These are phyloP conservation scores for Yamadazyma takamatsuzukensis DNA, from an alignment of 805 yeast species.

Conservation along the genomic window DNA sequence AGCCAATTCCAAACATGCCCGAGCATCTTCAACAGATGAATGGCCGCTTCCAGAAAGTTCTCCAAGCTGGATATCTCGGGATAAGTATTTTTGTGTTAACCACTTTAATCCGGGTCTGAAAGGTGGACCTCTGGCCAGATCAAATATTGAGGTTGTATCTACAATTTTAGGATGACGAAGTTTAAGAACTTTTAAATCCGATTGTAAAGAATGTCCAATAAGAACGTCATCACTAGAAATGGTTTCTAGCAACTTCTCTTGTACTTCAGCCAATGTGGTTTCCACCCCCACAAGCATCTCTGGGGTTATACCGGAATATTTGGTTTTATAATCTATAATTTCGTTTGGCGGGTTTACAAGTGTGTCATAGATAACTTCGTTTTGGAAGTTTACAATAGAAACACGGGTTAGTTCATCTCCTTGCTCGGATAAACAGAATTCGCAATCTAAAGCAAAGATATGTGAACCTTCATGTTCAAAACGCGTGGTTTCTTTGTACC, in stretches of 20 bases:
- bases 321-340: conserved; percentile 77
- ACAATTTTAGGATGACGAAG: conserved; percentile 70
- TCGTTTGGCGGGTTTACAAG: conserved; percentile 73
- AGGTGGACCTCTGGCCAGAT: conserved; percentile 83
- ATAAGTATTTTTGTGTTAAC: conserved; percentile 56
- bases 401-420: conserved; percentile 75
- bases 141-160: conserved; percentile 75
- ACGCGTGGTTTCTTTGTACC: conserved; percentile 33
- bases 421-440: conserved; percentile 68
- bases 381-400: conserved; percentile 65
- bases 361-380: conserved; percentile 61
- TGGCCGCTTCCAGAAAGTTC: conserved; percentile 57
- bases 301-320: conserved; percentile 82
- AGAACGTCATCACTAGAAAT: conserved; percentile 60
- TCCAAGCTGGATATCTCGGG: conserved; percentile 64
- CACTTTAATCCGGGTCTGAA: conserved; percentile 72
- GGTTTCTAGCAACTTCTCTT: conserved; percentile 44
- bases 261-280: conserved; percentile 66
- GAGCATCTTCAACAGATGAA: conserved; percentile 82
- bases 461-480: conserved; percentile 58
- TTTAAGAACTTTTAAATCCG: conserved; percentile 69
- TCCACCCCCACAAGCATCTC: conserved; percentile 60
- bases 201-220: conserved; percentile 88
- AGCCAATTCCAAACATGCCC: conserved; percentile 72
- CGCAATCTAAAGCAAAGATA: conserved; percentile 87